Base-by-base conservation (phyloP, 495 filamentous ascomycete species). In the Penicillium lagena region DNA sequence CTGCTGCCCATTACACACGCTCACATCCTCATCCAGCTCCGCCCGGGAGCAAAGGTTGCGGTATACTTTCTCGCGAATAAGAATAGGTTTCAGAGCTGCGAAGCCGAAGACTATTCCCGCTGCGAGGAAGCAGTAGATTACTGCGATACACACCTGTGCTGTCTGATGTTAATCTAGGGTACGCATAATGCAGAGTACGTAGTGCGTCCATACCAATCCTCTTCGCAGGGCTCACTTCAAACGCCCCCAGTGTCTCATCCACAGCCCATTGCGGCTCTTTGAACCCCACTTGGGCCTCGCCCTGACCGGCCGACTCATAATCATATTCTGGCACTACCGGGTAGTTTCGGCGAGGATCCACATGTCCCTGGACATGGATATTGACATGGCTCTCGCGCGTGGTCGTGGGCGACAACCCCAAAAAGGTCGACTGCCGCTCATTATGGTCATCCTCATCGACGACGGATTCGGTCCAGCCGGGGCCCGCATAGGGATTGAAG, bases 31-130 rank as follows among this genome's bases (percentile, higher is more conserved):
- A 32, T 82, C 71, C 27, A 85, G 50, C 51, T 87, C 78, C 27
- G 80, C 65, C 37, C 58, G 37, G 10, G 77, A 77, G 53, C 88
- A 94, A 2, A 67, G 57, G 31, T 86, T 67, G 35, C 67, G 64
- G 55, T 91, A 94, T 14, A 89, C 86, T 1, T 81, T 82, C 63
- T 91, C 85, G 41, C 69, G 59, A 42, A 90, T 84, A 42, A 94
- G 66, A 4, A 91, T 81, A 1, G 88, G 87, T 56, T 94, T 94
- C 43, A 94, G 63, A 31, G 88, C 88, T 29, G 88, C 88, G 62
- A 87, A 94, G 17, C 63, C 63, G 57, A 94, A 94, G 13, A 94
- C 82, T 34, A 88, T 62, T 9, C 88, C 88, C 9, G 88, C 85
- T 1, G 86, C 77, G 33, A 94, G 73, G 34, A 96, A 79, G 65